phyloP scores from a whole-genome alignment of 805 yeast species.

The Starmerella riodocensis region DNA sequence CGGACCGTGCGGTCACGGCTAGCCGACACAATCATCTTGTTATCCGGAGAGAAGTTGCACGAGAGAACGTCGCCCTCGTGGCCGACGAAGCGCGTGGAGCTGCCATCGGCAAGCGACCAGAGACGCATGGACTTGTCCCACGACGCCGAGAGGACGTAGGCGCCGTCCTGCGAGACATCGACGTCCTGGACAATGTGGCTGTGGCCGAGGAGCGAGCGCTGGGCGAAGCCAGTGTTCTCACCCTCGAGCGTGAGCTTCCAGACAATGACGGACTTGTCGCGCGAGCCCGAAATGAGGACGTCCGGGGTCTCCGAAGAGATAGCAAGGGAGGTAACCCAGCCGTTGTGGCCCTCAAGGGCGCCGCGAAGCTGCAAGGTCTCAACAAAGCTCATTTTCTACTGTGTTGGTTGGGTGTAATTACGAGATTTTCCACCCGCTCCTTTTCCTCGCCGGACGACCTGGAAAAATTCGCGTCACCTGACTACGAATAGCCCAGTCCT shows the following conservation, averaged over 20 bases:
- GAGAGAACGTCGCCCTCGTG: slow-evolving; percentile 96
- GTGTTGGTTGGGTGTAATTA: neutral
- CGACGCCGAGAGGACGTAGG: slow-evolving; percentile 94
- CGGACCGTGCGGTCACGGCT: slow-evolving; percentile 98
- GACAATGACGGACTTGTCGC: slow-evolving; percentile 96
- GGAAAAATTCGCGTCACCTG: slow-evolving; percentile 4
- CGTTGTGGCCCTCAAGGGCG: slow-evolving; percentile 73
- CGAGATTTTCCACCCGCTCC: neutral
- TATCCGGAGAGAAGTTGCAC: slow-evolving; percentile 89
- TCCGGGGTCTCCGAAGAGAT: slow-evolving; percentile 98
- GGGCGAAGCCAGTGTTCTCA: slow-evolving; percentile 94
- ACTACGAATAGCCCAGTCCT: neutral
- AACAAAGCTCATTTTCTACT: slow-evolving; percentile 20
- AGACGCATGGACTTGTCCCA: slow-evolving; percentile 99
- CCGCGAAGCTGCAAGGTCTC: slow-evolving; percentile 99
- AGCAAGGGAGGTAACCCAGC: slow-evolving; percentile 97
- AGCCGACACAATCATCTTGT: slow-evolving; percentile 96
- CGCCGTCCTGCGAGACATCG: slow-evolving; percentile 94
- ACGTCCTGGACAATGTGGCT: slow-evolving; percentile 98
- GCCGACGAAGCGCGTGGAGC: slow-evolving; percentile 90
- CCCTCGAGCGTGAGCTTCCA: slow-evolving; percentile 97
- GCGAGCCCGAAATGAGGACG: slow-evolving; percentile 92
- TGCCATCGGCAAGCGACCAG: slow-evolving; percentile 94
- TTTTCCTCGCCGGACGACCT: neutral
- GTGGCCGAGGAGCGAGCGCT: slow-evolving; percentile 95